A percentile compares a stretch with the other conserved stretches of the same genome.
These are phyloP conservation scores for Vanrija humicola DNA, from an alignment of 1,284 basidiomycete genomes.

Conservation along the genomic window DNA sequence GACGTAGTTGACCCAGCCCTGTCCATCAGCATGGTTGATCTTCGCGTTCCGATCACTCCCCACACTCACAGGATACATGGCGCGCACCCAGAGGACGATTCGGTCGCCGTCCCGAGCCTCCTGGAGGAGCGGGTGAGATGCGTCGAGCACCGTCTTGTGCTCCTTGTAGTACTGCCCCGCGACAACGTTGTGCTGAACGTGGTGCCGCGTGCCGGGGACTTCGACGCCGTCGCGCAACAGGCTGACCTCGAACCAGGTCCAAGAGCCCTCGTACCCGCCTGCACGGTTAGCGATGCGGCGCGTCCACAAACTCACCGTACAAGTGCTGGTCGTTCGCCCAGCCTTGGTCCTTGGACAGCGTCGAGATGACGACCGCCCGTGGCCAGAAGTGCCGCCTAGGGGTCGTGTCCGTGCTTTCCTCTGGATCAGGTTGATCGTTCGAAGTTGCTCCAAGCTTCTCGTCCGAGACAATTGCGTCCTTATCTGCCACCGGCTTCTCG, in stretches of 20 bases:
- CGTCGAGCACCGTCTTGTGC: slow-evolving; percentile 24
- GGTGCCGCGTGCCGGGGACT: slow-evolving; percentile 24
- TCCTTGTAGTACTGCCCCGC: slow-evolving; percentile 41
- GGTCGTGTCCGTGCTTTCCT: neutral
- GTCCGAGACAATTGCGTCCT: neutral
- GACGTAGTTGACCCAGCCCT: slow-evolving; percentile 35
- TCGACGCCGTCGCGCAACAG: slow-evolving; percentile 34
- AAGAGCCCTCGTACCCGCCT: slow-evolving; percentile 38
- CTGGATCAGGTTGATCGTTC: too few species aligned
- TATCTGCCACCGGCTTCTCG: too few species aligned
- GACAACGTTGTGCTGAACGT: slow-evolving; percentile 40
- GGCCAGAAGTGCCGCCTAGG: slow-evolving; percentile 13
- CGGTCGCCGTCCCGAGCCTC: slow-evolving; percentile 31
- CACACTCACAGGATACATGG: slow-evolving; percentile 34
- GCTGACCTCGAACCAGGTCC: slow-evolving; percentile 42
- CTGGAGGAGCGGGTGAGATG: slow-evolving; percentile 23
- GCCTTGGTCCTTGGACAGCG: slow-evolving; percentile 39
- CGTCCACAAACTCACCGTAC: slow-evolving; percentile 27
- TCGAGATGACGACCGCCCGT: slow-evolving; percentile 29
- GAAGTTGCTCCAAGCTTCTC: neutral
- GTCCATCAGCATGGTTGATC: neutral
- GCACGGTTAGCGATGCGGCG: neutral
- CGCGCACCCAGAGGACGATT: slow-evolving; percentile 38
- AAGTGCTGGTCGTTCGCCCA: slow-evolving; percentile 23
- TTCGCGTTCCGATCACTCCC: too few species aligned